These are phyloP conservation scores for Starmerella powellii DNA, from an alignment of 805 yeast genomes.

Conservation along the genomic window DNA sequence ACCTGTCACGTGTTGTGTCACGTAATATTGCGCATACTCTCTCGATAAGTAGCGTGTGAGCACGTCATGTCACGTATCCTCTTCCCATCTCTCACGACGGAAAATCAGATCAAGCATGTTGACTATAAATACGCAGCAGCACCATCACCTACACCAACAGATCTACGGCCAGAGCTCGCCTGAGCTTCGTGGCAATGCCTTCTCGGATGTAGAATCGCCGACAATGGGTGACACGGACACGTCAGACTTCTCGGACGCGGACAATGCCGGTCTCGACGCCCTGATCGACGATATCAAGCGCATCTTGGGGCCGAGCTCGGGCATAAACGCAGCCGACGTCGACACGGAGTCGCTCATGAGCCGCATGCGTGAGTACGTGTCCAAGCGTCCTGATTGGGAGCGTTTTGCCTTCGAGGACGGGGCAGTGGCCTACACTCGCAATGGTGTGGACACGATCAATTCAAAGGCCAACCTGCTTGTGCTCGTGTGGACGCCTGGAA, in stretches of 20 bases:
- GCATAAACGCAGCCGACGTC: slow-evolving; percentile 37
- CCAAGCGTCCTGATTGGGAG: slow-evolving; percentile 45
- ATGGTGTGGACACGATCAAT: slow-evolving; percentile 65
- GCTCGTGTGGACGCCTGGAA: slow-evolving; percentile 60
- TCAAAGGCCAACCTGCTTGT: slow-evolving; percentile 55
- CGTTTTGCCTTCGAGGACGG: slow-evolving; percentile 45
- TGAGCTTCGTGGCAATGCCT: background rate
- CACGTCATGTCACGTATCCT: slow-evolving; percentile 7
- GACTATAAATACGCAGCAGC: too few relatives aligned
- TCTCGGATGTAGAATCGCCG: background rate
- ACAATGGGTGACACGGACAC: background rate
- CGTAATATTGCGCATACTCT: slow-evolving; percentile 2
- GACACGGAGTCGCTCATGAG: slow-evolving; percentile 37
- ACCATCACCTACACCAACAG: too few relatives aligned
- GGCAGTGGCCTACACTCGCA: slow-evolving; percentile 44
- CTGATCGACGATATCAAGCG: slow-evolving; percentile 29
- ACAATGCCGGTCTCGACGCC: slow-evolving; percentile 22
- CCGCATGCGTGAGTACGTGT: slow-evolving; percentile 38
- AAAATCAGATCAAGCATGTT: background rate
- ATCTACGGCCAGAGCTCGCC: too few relatives aligned
- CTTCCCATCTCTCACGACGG: background rate
- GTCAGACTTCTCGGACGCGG: background rate
- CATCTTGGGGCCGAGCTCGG: slow-evolving; percentile 31
- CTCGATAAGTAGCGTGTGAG: background rate
- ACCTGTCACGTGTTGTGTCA: background rate